Evolutionary conservation across 2,329 filamentous ascomycete species (phyloP), one percentile per base, ranked within the genome.

Genomic region (Fusarium austroafricanum): DNA sequence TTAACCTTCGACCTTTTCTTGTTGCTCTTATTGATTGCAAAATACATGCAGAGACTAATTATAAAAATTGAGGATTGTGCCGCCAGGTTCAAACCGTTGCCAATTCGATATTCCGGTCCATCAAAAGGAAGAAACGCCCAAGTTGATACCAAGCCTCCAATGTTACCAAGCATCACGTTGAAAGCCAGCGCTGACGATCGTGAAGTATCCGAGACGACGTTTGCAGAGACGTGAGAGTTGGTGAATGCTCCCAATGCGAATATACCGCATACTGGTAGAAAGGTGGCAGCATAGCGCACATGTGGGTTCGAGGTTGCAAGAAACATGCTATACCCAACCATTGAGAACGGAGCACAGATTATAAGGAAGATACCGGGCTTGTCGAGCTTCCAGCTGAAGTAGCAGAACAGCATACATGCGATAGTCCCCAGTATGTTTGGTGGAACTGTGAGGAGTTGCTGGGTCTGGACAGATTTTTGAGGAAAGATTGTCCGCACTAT

Each of bases 281-380:
- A 50, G 0, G 33, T 50, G 10, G 46, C 46, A 0, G 33, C 46
- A 14, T 50, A 50, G 12, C 46, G 46, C 12, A 50, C 21, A 26
- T 50, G 33, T 4, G 33, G 33, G n/a, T 50, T 50, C 9, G 46
- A 50, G 1, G 33, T 50, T 28, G 46, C 46, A 2, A 50, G 46
- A 50, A 50, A 50, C 46, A 50, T 50, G 21, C 46, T 50, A 31
- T 50, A 50, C 7, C 46, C 46, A 8, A 50, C 2, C n/a, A 50
- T 50, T 17, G 33, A 50, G 46, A 50, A 50, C 12, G 33, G 33
- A 0, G 33, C 46, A 28, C 46, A 50, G 5, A 50, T 28, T 21
- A 40, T 50, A 10, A 50, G 46, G n/a, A 50, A 50, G 10, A 50
- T 50, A n/a, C 46, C 33, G n/a, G 33, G 33, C 33, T 28, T 50